These are phyloP conservation scores for Microcyclospora pomicola DNA, from an alignment of 2,329 filamentous ascomycete genomes.

Conservation along the genomic window DNA sequence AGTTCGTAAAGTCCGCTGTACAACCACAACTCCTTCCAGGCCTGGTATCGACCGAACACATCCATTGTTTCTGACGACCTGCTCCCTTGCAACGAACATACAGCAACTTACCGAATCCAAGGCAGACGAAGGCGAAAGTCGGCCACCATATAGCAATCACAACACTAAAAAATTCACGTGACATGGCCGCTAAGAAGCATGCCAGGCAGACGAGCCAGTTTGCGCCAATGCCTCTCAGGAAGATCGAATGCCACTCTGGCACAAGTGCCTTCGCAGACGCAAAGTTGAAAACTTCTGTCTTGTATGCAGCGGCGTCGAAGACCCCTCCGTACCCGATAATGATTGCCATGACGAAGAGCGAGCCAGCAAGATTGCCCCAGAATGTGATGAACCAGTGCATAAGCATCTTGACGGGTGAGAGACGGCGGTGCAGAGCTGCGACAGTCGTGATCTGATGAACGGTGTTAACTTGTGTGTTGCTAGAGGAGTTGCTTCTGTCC, in stretches of 20 bases:
- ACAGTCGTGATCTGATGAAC: constrained; percentile 29
- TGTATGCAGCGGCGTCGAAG: constrained; percentile 27
- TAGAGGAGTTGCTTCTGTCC: too few relatives aligned
- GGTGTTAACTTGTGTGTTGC: background rate
- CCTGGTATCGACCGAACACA: background rate
- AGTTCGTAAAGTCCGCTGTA: constrained; percentile 7
- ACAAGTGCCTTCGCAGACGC: constrained; percentile 36
- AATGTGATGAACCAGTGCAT: constrained; percentile 19
- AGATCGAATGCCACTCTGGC: constrained; percentile 39
- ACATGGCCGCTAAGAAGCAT: constrained; percentile 27
- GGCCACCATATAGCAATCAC: constrained; percentile 44
- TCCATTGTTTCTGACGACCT: constrained; percentile 5
- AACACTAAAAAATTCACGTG: constrained; percentile 39
- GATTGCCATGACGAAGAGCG: constrained; percentile 19
- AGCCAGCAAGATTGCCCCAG: constrained; percentile 21
- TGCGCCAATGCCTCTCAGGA: constrained; percentile 39
- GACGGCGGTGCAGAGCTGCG: constrained; percentile 29
- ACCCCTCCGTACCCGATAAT: constrained; percentile 19
- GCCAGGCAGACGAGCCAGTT: constrained; percentile 45
- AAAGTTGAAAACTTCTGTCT: constrained; percentile 31
- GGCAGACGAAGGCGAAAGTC: constrained; percentile 37
- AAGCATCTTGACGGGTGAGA: constrained; percentile 13
- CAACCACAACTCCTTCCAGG: background rate
- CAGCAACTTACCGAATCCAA: constrained; percentile 1
- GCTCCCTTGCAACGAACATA: too few relatives aligned